These are phyloP conservation scores for Sporothrix brunneoviolacea DNA, from an alignment of 2,329 filamentous ascomycete genomes.

Conservation along the genomic window DNA sequence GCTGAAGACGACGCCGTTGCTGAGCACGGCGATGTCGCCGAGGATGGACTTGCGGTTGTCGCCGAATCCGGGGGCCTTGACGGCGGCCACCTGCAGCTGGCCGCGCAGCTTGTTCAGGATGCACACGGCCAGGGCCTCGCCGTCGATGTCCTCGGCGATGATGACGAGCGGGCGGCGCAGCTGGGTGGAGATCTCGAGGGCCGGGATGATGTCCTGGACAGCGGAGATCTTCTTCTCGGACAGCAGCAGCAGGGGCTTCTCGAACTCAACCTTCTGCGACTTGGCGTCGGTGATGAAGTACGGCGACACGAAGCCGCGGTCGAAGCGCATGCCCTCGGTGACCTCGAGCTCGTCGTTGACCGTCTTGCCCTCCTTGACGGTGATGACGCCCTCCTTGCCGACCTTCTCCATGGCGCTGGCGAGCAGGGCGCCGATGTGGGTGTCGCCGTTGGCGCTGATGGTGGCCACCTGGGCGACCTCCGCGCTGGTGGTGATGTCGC, in stretches of 20 bases:
- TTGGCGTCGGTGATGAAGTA: constrained; percentile 99
- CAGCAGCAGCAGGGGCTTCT: constrained; percentile 97
- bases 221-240: constrained; percentile 99
- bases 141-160: constrained; percentile 98
- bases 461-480: constrained; percentile 98
- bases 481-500: constrained; percentile 93
- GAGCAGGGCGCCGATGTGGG: constrained; percentile 90
- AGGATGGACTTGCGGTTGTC: constrained; percentile 99
- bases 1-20: constrained; percentile 94
- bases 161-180: constrained; percentile 93
- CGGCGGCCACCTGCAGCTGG: constrained; percentile 94
- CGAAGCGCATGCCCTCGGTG: constrained; percentile 99
- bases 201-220: constrained; percentile 97
- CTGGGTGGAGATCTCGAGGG: constrained; percentile 94
- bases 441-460: constrained; percentile 95
- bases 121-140: constrained; percentile 96
- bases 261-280: constrained; percentile 97
- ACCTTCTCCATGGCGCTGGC: constrained; percentile 99
- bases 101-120: constrained; percentile 99
- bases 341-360: constrained; percentile 96
- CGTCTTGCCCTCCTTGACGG: constrained; percentile 99
- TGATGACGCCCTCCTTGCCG: constrained; percentile 99
- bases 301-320: constrained; percentile 95
- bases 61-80: constrained; percentile 98
- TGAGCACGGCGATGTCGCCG: constrained; percentile 89